Conservation (phyloP, 164 flowering plant species). For the Stephania yunnanensis region DNA sequence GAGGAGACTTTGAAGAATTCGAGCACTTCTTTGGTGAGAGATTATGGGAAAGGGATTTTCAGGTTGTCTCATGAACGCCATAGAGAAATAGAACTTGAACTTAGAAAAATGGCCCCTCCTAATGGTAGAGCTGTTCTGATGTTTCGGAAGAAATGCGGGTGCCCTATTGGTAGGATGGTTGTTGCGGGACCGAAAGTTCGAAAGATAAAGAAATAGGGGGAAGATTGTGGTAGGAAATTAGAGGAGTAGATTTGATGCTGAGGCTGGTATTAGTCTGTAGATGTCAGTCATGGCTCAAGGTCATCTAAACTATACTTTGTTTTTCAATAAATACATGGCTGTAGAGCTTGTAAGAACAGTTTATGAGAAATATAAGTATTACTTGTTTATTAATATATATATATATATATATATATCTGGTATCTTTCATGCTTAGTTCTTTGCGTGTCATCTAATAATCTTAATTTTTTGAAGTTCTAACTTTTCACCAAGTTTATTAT, state of each 20-base stretch:
- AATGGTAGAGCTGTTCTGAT: slow-evolving; percentile 87
- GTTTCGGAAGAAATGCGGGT: slow-evolving; percentile 80
- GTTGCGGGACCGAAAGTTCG: slow-evolving; percentile 65
- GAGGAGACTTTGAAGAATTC: slow-evolving; percentile 71
- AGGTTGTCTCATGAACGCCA: slow-evolving; percentile 66
- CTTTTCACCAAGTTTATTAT: neutral
- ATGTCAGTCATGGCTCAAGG: slow-evolving; percentile 7
- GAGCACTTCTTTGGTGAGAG: slow-evolving; percentile 18
- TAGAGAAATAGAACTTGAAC: slow-evolving; percentile 70
- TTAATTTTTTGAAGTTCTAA: neutral
- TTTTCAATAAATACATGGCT: slow-evolving; percentile 12
- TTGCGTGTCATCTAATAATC: neutral
- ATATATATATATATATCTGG: neutral
- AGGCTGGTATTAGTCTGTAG: slow-evolving; percentile 1
- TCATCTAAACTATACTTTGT: slow-evolving; percentile 1
- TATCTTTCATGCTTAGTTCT: neutral
- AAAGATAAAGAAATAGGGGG: slow-evolving; percentile 62
- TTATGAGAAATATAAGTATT: slow-evolving; percentile 7
- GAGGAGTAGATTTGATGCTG: slow-evolving; percentile 1
- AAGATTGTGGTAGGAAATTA: neutral
- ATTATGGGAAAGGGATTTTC: slow-evolving; percentile 45
- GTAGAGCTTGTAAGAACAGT: slow-evolving; percentile 14
- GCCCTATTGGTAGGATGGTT: slow-evolving; percentile 78
- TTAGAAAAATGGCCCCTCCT: slow-evolving; percentile 89
- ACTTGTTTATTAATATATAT: neutral